These are phyloP conservation scores for Apiotrichum siamense DNA, from an alignment of 1,284 basidiomycete species.

Conservation along the genomic window DNA sequence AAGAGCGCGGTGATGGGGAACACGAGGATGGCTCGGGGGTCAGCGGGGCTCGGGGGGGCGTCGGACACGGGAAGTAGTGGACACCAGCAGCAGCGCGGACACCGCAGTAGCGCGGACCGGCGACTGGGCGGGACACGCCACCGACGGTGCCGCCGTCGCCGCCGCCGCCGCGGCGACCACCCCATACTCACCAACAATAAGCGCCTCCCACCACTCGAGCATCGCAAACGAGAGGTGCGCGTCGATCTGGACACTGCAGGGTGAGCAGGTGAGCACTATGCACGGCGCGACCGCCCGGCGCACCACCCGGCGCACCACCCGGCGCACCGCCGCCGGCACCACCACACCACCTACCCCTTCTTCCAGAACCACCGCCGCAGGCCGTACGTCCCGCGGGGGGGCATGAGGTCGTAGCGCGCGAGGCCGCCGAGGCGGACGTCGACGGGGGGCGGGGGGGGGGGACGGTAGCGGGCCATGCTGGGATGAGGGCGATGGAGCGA, in stretches of 20 bases:
- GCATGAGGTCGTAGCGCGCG: constrained; percentile 14
- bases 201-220: constrained; percentile 46
- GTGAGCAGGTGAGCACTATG: neutral
- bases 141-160: too few species aligned
- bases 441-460: constrained; percentile 19
- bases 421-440: constrained; percentile 14
- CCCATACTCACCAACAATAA: constrained; percentile 37
- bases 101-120: too few species aligned
- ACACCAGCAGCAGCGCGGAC: neutral
- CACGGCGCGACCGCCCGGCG: too few species aligned
- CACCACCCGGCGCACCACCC: too few species aligned
- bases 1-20: constrained; percentile 39
- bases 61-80: neutral
- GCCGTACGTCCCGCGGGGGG: constrained; percentile 11
- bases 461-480: constrained; percentile 24
- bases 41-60: neutral
- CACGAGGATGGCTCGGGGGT: constrained; percentile 27
- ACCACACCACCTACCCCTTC: constrained; percentile 19
- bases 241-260: constrained; percentile 35
- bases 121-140: neutral
- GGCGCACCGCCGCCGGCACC: too few species aligned
- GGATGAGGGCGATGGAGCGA: neutral
- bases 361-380: constrained; percentile 29
- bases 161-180: too few species aligned
- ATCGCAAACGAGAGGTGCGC: constrained; percentile 40